Conservation (phyloP, 805 yeast genomes). For the Lachancea thermotolerans region DNA sequence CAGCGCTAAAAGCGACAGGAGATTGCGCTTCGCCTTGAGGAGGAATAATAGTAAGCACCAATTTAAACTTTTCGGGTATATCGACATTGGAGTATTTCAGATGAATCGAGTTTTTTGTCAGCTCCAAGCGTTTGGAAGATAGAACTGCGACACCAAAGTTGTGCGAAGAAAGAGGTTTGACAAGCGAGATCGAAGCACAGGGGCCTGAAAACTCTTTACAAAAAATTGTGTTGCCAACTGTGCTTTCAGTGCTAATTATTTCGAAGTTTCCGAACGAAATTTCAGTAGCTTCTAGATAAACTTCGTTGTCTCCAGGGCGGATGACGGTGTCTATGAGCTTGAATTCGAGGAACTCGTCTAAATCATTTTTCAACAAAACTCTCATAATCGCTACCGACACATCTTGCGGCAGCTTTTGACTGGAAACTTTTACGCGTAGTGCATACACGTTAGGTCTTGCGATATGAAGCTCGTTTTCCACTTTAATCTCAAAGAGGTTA, state of each 20-base stretch:
- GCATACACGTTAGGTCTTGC: constrained; percentile 17
- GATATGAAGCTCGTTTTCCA: constrained; percentile 7
- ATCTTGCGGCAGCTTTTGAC: constrained; percentile 15
- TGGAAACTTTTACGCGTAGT: constrained; percentile 14
- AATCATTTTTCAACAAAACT: constrained; percentile 15
- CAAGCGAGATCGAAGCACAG: constrained; percentile 4
- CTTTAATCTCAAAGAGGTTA: constrained; percentile 16
- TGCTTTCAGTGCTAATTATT: constrained; percentile 18
- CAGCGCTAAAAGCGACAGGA: constrained; percentile 5
- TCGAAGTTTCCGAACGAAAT: constrained; percentile 22
- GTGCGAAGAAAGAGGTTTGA: constrained; percentile 17
- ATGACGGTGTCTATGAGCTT: constrained; percentile 7
- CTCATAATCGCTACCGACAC: constrained; percentile 15
- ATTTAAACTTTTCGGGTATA: constrained; percentile 6
- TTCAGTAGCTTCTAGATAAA: constrained; percentile 14
- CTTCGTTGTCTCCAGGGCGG: constrained; percentile 5
- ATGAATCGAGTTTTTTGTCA: constrained; percentile 18
- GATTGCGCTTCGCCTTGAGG: neutral
- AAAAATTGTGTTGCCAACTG: constrained; percentile 24
- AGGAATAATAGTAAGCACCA: constrained; percentile 6
- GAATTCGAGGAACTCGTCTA: constrained; percentile 15
- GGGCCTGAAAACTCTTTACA: constrained; percentile 18
- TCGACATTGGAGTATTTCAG: constrained; percentile 12
- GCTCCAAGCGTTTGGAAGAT: constrained; percentile 13
- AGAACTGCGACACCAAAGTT: constrained; percentile 15